Evolutionary conservation across 2,329 filamentous ascomycete genomes (phyloP).

Genomic region (Penicillium sp.): DNA sequence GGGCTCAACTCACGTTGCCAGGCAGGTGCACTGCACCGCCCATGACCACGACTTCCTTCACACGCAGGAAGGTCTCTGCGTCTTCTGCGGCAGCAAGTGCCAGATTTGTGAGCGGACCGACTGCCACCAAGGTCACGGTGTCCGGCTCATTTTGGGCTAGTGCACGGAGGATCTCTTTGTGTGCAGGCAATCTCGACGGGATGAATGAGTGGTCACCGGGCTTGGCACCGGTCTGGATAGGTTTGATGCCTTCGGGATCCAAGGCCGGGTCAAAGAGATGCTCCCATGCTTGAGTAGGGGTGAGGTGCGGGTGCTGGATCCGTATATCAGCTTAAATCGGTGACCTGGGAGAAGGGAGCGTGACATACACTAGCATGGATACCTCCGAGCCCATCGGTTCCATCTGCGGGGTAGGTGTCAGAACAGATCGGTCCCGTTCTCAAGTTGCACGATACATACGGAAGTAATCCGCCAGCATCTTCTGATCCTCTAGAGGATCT

Average conservation of each 20-base stretch:
- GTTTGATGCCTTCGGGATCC: conserved; percentile 48
- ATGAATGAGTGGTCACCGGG: conserved; percentile 60
- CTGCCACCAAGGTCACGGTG: conserved; percentile 83
- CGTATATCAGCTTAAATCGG: neutral
- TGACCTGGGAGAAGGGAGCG: neutral
- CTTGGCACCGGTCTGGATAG: conserved; percentile 37
- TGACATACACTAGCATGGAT: conserved; percentile 57
- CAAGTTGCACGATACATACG: conserved; percentile 55
- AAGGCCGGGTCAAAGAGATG: conserved; percentile 58
- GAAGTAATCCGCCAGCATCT: conserved; percentile 80
- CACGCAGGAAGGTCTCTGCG: conserved; percentile 80
- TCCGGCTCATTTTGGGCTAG: conserved; percentile 76
- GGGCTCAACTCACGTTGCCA: conserved; percentile 68
- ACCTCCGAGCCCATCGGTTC: conserved; percentile 71
- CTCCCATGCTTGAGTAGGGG: conserved; percentile 71
- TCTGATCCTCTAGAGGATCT: conserved; percentile 78
- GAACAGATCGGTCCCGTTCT: neutral
- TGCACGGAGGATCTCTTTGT: conserved; percentile 85
- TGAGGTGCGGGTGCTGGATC: conserved; percentile 66
- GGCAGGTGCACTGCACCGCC: conserved; percentile 75
- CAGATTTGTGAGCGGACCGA: conserved; percentile 91
- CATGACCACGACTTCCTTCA: conserved; percentile 93
- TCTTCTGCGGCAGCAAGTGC: conserved; percentile 86
- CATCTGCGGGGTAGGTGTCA: conserved; percentile 53
- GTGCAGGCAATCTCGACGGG: conserved; percentile 68